Conservation (phyloP, 2,329 filamentous ascomycete genomes). For the Aaosphaeria arxii region DNA sequence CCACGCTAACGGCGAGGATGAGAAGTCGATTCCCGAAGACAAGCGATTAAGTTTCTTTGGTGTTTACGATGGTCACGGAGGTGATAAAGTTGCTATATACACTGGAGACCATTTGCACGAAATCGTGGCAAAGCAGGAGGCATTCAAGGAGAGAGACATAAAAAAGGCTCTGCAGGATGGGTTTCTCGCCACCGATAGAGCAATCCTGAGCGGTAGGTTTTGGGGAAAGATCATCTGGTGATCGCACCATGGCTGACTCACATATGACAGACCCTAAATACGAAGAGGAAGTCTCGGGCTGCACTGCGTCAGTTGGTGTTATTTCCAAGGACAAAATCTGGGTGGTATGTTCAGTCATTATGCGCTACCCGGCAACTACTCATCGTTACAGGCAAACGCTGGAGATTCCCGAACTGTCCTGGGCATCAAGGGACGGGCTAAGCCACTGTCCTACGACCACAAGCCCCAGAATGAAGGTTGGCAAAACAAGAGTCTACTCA, state of each 20-base stretch:
- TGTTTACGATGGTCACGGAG: constrained; percentile 96
- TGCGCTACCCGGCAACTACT: constrained; percentile 4
- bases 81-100: constrained; percentile 93
- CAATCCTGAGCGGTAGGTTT: constrained; percentile 84
- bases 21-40: constrained; percentile 61
- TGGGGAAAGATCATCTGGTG: neutral
- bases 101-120: constrained; percentile 89
- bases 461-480: constrained; percentile 97
- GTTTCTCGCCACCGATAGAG: constrained; percentile 91
- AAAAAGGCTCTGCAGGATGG: constrained; percentile 96
- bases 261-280: constrained; percentile 77
- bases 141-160: constrained; percentile 86
- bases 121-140: constrained; percentile 91
- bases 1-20: constrained; percentile 56
- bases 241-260: constrained; percentile 24
- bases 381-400: constrained; percentile 73
- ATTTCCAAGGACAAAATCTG: constrained; percentile 91
- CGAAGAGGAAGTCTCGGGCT: constrained; percentile 96
- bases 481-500: constrained; percentile 8
- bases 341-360: constrained; percentile 66
- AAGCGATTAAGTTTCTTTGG: constrained; percentile 91
- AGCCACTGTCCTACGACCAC: constrained; percentile 98
- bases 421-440: constrained; percentile 94
- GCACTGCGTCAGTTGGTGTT: constrained; percentile 88
- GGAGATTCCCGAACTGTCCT: constrained; percentile 94